These are phyloP conservation scores for Solanum appendiculatum DNA, from an alignment of 257 asterid genomes.

Conservation along the genomic window DNA sequence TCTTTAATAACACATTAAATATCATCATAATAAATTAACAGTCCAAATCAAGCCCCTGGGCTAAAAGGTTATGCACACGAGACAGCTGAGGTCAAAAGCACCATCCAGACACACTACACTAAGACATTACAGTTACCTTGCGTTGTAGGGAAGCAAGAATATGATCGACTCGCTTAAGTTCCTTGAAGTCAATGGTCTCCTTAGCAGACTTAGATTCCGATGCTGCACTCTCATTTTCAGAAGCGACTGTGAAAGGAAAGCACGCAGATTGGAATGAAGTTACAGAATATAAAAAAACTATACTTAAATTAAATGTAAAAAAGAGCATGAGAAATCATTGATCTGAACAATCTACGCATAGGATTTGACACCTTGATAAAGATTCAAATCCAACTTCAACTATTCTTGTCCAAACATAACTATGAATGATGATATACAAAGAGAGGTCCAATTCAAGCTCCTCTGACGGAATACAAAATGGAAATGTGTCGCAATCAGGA, in stretches of 20 bases:
- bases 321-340: background rate
- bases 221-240: constrained; percentile 45
- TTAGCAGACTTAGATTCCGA: constrained; percentile 57
- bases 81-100: background rate
- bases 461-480: background rate
- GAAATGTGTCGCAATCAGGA: background rate
- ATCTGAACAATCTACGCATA: background rate
- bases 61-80: no score
- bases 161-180: constrained; percentile 79
- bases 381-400: background rate
- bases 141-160: constrained; percentile 74
- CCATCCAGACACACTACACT: background rate
- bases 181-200: constrained; percentile 76
- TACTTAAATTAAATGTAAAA: background rate
- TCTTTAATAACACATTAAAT: background rate
- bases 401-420: background rate
- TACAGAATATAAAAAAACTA: background rate
- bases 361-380: background rate
- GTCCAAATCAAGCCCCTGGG: background rate
- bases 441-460: background rate
- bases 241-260: constrained; percentile 38
- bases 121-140: constrained; percentile 38
- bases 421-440: background rate
- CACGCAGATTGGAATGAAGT: background rate
- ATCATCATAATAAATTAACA: background rate